These are phyloP conservation scores for Moesziomyces antarcticus DNA, from an alignment of 1,284 basidiomycete genomes.

Conservation along the genomic window DNA sequence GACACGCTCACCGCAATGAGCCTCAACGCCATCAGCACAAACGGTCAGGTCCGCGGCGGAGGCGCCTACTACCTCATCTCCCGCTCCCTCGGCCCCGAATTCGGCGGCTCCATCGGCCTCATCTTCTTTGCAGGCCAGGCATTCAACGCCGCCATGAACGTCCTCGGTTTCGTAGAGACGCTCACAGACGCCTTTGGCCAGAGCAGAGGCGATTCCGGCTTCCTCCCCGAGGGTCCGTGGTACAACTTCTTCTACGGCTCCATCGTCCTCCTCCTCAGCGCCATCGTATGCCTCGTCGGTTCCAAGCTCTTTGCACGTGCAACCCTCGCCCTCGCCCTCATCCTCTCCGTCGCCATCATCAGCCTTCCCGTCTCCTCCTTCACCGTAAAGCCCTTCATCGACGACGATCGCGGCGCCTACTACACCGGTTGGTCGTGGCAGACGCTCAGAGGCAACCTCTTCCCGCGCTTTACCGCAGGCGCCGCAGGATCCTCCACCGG, in stretches of 20 bases:
- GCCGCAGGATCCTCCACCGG: slow-evolving; percentile 62
- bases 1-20: slow-evolving; percentile 65
- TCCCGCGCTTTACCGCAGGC: slow-evolving; percentile 63
- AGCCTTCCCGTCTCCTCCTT: slow-evolving; percentile 64
- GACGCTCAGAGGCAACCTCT: slow-evolving; percentile 60
- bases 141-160: slow-evolving; percentile 66
- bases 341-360: slow-evolving; percentile 58
- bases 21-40: slow-evolving; percentile 65
- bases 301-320: slow-evolving; percentile 63
- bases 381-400: slow-evolving; percentile 58
- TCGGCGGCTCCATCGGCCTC: slow-evolving; percentile 66
- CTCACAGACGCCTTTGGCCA: slow-evolving; percentile 63
- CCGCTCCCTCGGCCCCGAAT: slow-evolving; percentile 65
- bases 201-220: slow-evolving; percentile 40
- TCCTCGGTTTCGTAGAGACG: slow-evolving; percentile 66
- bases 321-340: slow-evolving; percentile 60
- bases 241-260: slow-evolving; percentile 64
- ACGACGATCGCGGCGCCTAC: slow-evolving; percentile 62
- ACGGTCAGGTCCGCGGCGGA: slow-evolving; percentile 66
- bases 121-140: slow-evolving; percentile 66
- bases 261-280: slow-evolving; percentile 57
- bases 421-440: slow-evolving; percentile 63
- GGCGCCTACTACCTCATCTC: slow-evolving; percentile 67
- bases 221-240: slow-evolving; percentile 65
- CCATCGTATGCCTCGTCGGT: slow-evolving; percentile 64